Evolutionary conservation across 352 stramenopile genomes (phyloP).

Genomic region (Globisporangium polare): DNA sequence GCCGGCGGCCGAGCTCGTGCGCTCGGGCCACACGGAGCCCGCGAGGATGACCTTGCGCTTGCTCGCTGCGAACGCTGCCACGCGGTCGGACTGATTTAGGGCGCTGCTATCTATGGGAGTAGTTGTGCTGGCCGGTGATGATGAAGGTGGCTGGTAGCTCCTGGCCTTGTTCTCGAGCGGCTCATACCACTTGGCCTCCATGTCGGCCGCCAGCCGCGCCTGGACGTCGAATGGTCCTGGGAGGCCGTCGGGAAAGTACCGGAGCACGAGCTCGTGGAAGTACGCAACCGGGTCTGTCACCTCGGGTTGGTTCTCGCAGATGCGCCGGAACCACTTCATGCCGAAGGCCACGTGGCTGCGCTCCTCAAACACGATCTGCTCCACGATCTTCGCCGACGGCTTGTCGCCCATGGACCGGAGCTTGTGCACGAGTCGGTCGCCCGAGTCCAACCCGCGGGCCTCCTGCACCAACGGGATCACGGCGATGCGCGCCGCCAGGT

Average conservation of each 20-base stretch:
- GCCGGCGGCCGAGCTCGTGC: conserved; percentile 84
- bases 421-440: conserved; percentile 66
- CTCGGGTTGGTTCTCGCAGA: conserved; percentile 36
- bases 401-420: conserved; percentile 69
- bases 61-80: conserved; percentile 41
- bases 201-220: conserved; percentile 59
- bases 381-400: conserved; percentile 56
- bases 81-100: conserved; percentile 22
- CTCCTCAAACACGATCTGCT: conserved; percentile 80
- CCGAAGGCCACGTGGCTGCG: conserved; percentile 67
- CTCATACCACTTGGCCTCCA: conserved; percentile 70
- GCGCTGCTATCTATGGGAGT: not conserved
- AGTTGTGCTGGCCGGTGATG: not conserved
- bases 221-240: conserved; percentile 78
- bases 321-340: conserved; percentile 76
- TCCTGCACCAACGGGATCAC: conserved; percentile 83
- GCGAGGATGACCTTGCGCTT: conserved; percentile 72
- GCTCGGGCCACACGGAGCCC: conserved; percentile 82
- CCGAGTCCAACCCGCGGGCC: conserved; percentile 71
- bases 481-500: conserved; percentile 66
- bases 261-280: conserved; percentile 78
- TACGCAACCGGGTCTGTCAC: conserved; percentile 52
- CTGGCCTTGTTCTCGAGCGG: conserved; percentile 53
- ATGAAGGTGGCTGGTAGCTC: conserved; percentile 1
- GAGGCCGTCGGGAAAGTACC: conserved; percentile 73